Percentiles rank a stretch among this genome's conserved stretches.
Conservation (phyloP, 805 yeast species). For the Candida yuanshanica region DNA sequence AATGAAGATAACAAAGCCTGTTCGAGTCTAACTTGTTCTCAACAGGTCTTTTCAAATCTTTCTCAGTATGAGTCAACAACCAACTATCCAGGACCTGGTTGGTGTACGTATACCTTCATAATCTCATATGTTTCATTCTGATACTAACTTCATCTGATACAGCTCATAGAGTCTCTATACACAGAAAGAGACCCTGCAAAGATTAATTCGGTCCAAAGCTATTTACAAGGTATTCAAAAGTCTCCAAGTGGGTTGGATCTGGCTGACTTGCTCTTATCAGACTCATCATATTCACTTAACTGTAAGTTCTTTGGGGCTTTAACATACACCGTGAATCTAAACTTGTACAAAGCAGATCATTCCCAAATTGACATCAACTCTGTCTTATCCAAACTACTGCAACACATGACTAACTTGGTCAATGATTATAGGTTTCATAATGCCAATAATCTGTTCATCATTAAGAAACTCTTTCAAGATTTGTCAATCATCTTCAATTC, state of each 20-base stretch:
- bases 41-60: too few species aligned
- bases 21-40: too few species aligned
- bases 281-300: conserved; percentile 31
- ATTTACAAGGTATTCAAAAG: conserved; percentile 54
- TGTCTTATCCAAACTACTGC: conserved; percentile 9
- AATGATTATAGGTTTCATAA: conserved; percentile 8
- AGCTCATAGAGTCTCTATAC: conserved; percentile 22
- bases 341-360: conserved; percentile 17
- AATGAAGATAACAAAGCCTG: too few species aligned
- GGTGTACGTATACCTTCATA: conserved; percentile 1
- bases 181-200: conserved; percentile 24
- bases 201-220: conserved; percentile 42
- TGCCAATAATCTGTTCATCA: conserved; percentile 33
- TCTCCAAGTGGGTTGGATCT: conserved; percentile 49
- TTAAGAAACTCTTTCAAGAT: conserved; percentile 53
- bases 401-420: conserved; percentile 11
- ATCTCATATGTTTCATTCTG: not conserved
- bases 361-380: conserved; percentile 13
- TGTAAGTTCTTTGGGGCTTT: conserved; percentile 78
- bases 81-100: conserved; percentile 6
- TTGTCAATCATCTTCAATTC: conserved; percentile 39
- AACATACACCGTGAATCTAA: conserved; percentile 63
- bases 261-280: conserved; percentile 47
- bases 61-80: not conserved
- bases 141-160: not conserved